Evolutionary conservation across 805 yeast genomes (phyloP), one percentile per base, ranked within the genome.

Genomic region (Kodamaea laetipori): DNA sequence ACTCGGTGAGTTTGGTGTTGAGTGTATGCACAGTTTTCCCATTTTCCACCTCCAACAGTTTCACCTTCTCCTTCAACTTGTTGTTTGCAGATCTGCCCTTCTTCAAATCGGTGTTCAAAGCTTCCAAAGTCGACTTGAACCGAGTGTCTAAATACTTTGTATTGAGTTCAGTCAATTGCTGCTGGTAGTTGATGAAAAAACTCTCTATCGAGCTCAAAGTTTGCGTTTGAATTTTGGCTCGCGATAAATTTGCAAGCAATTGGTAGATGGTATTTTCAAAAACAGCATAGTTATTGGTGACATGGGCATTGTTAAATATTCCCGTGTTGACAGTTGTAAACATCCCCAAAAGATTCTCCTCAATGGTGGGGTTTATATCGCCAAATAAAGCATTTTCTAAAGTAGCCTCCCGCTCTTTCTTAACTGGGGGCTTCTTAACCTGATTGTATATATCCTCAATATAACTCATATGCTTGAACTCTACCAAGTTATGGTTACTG

Each of bases 331-430:
- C 67, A 41, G 71, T 71, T 30, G 76, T 71, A 46, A 70, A 70
- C 3, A 74, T 58, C 0, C 80, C 81, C 23, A 79, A 52, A 8
- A 79, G 60, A 30, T 69, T 62, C 47, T 78, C 83, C 51, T 80
- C 84, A 21, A 79, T 44, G 21, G 59, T 51, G 4, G 73, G 69
- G 50, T 74, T 70, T 13, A 79, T 72, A 56, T 81, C 86, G 18
- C 85, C 83, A 60, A 80, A 82, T 64, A 82, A 66, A 2, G 84
- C 84, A 18, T 74, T 73, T 49, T 80, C 84, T 57, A 78, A 78
- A 43, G 13, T 7, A n/a, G 8, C 24, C 4, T 15, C n/a, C 10
- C 15, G 11, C 17, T 30, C 34, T 36, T 46, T 44, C 35, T 44
- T 31, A 41, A 24, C 26, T 9, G 21, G 24, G 13, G 34, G 47